phyloP scores from a whole-genome alignment of 768 basidiomycete genomes.

The Boletus patriciae region DNA sequence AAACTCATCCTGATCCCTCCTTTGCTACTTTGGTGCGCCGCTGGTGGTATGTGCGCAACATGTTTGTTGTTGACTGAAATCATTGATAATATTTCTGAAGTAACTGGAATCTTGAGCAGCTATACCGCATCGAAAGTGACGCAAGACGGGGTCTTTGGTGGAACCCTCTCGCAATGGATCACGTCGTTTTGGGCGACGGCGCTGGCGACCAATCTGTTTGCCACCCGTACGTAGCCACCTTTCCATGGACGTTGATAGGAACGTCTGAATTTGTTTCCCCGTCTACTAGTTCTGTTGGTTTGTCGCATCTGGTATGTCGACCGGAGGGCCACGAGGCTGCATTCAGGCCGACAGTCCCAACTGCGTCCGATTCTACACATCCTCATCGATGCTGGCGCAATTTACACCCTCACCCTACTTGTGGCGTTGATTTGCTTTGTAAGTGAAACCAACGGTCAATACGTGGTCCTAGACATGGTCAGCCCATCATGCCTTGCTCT shows the following conservation, averaged over 20 bases:
- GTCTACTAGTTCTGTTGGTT: conserved; percentile 23
- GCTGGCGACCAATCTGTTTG: too few species aligned
- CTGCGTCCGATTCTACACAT: too few species aligned
- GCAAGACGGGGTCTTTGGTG: conserved; percentile 25
- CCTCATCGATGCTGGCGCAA: too few species aligned
- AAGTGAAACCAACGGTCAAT: too few species aligned
- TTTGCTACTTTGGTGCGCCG: conserved; percentile 24
- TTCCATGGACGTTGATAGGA: too few species aligned
- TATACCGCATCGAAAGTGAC: conserved; percentile 13
- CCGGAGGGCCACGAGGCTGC: conserved; percentile 19
- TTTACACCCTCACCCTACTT: too few species aligned
- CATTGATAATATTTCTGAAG: not conserved
- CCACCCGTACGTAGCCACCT: conserved; percentile 18
- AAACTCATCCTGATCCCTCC: conserved; percentile 23
- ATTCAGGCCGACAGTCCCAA: too few species aligned
- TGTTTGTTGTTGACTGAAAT: not conserved
- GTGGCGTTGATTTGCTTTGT: too few species aligned
- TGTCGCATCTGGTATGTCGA: conserved; percentile 30
- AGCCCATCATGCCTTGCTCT: too few species aligned
- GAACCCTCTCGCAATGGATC: conserved; percentile 31
- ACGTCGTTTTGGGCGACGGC: conserved; percentile 24
- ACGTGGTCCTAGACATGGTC: too few species aligned
- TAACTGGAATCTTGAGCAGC: conserved; percentile 15
- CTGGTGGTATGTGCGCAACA: conserved; percentile 16
- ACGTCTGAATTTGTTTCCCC: not conserved